phyloP scores from a whole-genome alignment of 2,329 filamentous ascomycete genomes.

The Plectosphaerella sp. region DNA sequence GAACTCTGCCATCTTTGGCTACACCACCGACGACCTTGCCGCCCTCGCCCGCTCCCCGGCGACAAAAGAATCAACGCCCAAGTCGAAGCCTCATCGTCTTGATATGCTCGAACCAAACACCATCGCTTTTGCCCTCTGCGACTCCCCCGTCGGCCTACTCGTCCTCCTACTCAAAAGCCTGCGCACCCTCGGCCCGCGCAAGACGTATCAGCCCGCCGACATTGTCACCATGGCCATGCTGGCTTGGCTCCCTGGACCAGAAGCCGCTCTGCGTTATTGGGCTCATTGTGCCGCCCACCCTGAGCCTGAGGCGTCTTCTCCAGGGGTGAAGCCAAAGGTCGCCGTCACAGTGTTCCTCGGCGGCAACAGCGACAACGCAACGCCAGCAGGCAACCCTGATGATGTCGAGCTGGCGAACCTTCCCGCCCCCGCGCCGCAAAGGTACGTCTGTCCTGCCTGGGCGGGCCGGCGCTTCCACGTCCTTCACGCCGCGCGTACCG shows the following conservation, averaged over 20 bases:
- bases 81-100: constrained; percentile 6
- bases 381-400: not conserved
- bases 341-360: constrained; percentile 44
- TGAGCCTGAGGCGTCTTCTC: constrained; percentile 19
- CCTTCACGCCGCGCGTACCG: constrained; percentile 31
- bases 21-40: constrained; percentile 45
- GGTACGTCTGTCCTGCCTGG: constrained; percentile 46
- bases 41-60: constrained; percentile 25
- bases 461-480: constrained; percentile 38
- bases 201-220: constrained; percentile 42
- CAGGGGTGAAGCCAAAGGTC: constrained; percentile 29
- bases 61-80: not conserved
- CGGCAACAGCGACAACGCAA: constrained; percentile 13
- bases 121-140: constrained; percentile 55
- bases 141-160: constrained; percentile 55
- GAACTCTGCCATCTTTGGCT: constrained; percentile 48
- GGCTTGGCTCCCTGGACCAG: constrained; percentile 63
- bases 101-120: constrained; percentile 45
- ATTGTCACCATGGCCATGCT: constrained; percentile 58
- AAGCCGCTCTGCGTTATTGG: constrained; percentile 55
- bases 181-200: constrained; percentile 30
- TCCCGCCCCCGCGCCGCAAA: constrained; percentile 16
- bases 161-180: constrained; percentile 48
- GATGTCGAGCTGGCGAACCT: constrained; percentile 12
- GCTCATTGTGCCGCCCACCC: constrained; percentile 35